A percentile compares a stretch with the other conserved stretches of the same genome.
Conservation (phyloP, 176 grass and related monocot genomes). For the sorghum (Sorghum bicolor) region DNA sequence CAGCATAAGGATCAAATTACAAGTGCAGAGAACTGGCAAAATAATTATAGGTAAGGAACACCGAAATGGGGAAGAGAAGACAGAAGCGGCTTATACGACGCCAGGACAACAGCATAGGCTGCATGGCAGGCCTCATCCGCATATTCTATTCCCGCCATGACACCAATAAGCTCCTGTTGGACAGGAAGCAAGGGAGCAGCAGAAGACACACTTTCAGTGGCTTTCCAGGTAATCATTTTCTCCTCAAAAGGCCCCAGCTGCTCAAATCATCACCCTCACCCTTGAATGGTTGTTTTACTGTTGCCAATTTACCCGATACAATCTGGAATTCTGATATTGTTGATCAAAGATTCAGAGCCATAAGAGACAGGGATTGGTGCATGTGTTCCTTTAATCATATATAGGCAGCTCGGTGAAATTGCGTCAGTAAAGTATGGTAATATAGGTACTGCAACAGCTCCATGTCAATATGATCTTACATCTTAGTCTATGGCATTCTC, state of each 20-base stretch:
- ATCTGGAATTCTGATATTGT: not conserved
- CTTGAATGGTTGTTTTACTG: not conserved
- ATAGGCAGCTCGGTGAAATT: not conserved
- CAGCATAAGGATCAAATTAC: not conserved
- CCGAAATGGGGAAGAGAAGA: too few species aligned
- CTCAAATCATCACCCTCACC: not conserved
- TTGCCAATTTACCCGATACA: not conserved
- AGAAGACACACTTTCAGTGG: constrained; percentile 23
- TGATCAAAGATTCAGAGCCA: not conserved
- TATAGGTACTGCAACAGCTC: not conserved
- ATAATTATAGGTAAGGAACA: too few species aligned
- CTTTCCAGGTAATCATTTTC: constrained; percentile 25
- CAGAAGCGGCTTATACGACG: too few species aligned
- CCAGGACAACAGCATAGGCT: too few species aligned
- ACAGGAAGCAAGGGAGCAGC: constrained; percentile 54
- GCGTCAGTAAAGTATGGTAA: not conserved
- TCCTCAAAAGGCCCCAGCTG: not conserved
- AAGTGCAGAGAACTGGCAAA: not conserved
- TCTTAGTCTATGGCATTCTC: not conserved
- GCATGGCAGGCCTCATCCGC: constrained; percentile 64
- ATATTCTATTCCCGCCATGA: constrained; percentile 65
- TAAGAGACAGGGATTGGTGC: not conserved
- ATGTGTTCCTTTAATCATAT: not conserved
- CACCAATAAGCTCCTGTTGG: constrained; percentile 57
- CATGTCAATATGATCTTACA: not conserved